phyloP scores from a whole-genome alignment of 306 rosid species.

The Vigna hirtella region DNA sequence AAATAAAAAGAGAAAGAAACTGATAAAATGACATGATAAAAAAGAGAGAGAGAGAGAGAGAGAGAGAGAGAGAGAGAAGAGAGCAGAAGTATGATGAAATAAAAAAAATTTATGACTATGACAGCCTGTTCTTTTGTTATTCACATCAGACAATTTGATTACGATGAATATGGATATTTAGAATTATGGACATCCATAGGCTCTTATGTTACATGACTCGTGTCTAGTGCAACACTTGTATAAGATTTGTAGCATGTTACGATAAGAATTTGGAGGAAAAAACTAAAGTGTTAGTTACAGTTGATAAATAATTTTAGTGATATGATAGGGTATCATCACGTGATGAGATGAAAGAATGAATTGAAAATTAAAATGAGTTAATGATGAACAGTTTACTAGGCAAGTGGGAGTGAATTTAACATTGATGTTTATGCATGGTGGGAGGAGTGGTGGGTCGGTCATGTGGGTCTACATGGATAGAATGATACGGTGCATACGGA shows the following conservation, averaged over 20 bases:
- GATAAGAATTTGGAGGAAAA: background rate
- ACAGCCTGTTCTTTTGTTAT: no score
- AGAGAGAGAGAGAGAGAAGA: no score
- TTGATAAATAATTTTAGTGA: background rate
- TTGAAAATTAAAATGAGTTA: background rate
- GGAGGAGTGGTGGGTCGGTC: conserved; percentile 35
- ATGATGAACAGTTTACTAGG: conserved; percentile 6
- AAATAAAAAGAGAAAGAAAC: background rate
- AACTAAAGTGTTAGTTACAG: background rate
- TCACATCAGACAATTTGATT: background rate
- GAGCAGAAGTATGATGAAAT: no score
- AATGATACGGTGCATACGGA: conserved; percentile 79
- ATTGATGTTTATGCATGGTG: conserved; percentile 10
- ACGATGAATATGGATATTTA: background rate
- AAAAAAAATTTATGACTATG: no score
- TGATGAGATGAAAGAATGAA: background rate
- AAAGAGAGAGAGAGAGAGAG: no score
- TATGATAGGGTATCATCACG: background rate
- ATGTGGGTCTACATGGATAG: conserved; percentile 48
- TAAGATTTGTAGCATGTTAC: background rate
- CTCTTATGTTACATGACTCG: background rate
- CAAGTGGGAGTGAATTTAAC: background rate
- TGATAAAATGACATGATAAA: background rate
- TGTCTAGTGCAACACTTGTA: background rate
- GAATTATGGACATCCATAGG: background rate